Evolutionary conservation across 2,329 filamentous ascomycete genomes (phyloP).

Genomic region (Ophiocordyceps sinensis): DNA sequence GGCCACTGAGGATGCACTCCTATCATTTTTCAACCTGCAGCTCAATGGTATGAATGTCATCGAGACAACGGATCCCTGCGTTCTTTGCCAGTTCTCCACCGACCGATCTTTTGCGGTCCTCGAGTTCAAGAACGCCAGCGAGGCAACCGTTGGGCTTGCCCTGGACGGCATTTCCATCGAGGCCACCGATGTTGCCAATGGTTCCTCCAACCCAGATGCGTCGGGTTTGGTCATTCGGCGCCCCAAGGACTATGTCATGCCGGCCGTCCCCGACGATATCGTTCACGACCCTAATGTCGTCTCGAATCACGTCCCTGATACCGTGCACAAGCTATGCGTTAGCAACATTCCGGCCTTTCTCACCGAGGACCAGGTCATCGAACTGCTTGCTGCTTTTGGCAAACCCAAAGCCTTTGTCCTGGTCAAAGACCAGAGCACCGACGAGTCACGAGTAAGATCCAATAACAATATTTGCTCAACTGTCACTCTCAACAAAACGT

Average conservation of each 20-base stretch:
- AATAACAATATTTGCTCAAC: background rate
- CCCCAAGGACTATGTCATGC: constrained; percentile 95
- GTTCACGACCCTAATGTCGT: constrained; percentile 64
- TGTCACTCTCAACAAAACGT: background rate
- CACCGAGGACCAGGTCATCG: constrained; percentile 79
- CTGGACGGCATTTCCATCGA: constrained; percentile 85
- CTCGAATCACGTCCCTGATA: constrained; percentile 73
- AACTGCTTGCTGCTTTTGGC: constrained; percentile 81
- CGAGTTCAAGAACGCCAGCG: constrained; percentile 77
- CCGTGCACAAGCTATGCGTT: constrained; percentile 88
- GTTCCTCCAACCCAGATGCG: constrained; percentile 36
- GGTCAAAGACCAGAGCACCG: constrained; percentile 73
- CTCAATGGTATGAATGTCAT: constrained; percentile 94
- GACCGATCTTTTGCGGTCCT: constrained; percentile 72
- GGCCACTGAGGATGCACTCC: constrained; percentile 60
- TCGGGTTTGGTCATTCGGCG: constrained; percentile 62
- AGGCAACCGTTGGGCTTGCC: constrained; percentile 83
- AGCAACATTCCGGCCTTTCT: constrained; percentile 81
- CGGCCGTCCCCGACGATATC: constrained; percentile 58
- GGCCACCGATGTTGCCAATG: constrained; percentile 44
- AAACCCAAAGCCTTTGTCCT: constrained; percentile 84
- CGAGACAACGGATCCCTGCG: constrained; percentile 69
- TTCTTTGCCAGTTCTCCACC: constrained; percentile 66
- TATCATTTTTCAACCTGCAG: constrained; percentile 88
- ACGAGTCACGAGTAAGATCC: constrained; percentile 64